Conservation (phyloP, 352 stramenopile species). For the Pythium insidiosum region DNA sequence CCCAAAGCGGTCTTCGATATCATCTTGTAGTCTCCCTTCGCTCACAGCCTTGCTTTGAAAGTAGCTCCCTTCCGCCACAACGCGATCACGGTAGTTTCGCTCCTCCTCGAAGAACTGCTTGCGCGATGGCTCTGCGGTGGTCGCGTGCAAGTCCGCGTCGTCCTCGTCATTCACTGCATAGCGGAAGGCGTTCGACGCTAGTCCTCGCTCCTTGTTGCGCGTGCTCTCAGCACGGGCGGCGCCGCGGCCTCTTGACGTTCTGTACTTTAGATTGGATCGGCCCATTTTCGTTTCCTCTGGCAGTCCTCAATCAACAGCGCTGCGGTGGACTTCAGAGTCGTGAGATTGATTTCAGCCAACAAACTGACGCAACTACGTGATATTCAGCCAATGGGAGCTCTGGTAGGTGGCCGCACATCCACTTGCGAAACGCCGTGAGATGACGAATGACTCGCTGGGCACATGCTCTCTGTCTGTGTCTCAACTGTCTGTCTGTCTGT, state of each 20-base stretch:
- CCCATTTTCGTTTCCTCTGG: conserved; percentile 28
- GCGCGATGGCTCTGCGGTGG: conserved; percentile 7
- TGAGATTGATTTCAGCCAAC: conserved; percentile 4
- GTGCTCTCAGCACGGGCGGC: conserved; percentile 15
- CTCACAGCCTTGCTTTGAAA: conserved; percentile 56
- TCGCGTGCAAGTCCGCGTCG: conserved; percentile 6
- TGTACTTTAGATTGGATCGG: conserved; percentile 62
- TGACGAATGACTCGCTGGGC: background rate
- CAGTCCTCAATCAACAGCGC: background rate
- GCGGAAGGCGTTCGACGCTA: conserved; percentile 67
- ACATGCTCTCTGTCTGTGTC: background rate
- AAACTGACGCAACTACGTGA: background rate
- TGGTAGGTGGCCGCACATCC: too few species aligned
- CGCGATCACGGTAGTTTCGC: conserved; percentile 35
- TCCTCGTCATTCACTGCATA: conserved; percentile 32
- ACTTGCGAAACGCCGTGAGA: background rate
- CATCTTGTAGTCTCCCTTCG: too few species aligned
- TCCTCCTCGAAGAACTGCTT: conserved; percentile 64
- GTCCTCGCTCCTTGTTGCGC: conserved; percentile 17
- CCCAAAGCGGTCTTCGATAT: too few species aligned
- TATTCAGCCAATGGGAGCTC: background rate
- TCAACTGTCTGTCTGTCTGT: background rate
- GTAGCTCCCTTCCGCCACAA: conserved; percentile 26
- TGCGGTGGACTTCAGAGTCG: too few species aligned
- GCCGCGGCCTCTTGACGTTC: conserved; percentile 40